Evolutionary conservation across 164 flowering plant species (phyloP).

Genomic region (Berberis vulgaris): DNA sequence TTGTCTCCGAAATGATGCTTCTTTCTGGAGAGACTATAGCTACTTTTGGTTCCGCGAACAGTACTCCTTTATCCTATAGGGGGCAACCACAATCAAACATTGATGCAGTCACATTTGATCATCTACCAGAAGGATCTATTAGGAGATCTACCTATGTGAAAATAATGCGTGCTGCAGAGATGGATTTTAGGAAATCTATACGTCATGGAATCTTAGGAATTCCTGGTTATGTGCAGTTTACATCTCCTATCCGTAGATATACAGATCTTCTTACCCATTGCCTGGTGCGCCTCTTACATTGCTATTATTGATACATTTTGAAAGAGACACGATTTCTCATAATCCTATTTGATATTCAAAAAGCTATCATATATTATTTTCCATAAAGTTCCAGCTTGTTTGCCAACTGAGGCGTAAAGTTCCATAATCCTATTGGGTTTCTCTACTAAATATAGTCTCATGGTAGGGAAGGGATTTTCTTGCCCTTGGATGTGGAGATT

Average conservation of each 20-base stretch:
- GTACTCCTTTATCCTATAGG: conserved; percentile 82
- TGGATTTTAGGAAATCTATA: conserved; percentile 75
- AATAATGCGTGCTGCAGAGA: conserved; percentile 86
- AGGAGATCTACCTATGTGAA: conserved; percentile 68
- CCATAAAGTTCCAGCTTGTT: too few species aligned
- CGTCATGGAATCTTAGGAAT: conserved; percentile 83
- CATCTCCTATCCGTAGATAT: conserved; percentile 95
- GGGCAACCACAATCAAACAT: conserved; percentile 87
- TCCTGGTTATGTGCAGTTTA: conserved; percentile 97
- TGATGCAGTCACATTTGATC: conserved; percentile 59
- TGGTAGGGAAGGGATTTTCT: too few species aligned
- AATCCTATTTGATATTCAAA: too few species aligned
- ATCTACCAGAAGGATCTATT: conserved; percentile 97
- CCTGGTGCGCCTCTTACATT: conserved; percentile 86
- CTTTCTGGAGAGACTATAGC: conserved; percentile 92
- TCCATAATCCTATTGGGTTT: too few species aligned
- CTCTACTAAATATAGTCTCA: too few species aligned
- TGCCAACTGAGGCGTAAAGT: too few species aligned
- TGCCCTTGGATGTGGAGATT: too few species aligned
- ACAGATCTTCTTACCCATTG: conserved; percentile 92
- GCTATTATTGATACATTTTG: conserved; percentile 58
- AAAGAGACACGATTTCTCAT: too few species aligned
- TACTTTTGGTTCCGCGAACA: conserved; percentile 61
- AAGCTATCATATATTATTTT: too few species aligned
- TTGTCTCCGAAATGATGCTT: conserved; percentile 96